These are phyloP conservation scores for Candida boleticola DNA, from an alignment of 805 yeast genomes.

Conservation along the genomic window DNA sequence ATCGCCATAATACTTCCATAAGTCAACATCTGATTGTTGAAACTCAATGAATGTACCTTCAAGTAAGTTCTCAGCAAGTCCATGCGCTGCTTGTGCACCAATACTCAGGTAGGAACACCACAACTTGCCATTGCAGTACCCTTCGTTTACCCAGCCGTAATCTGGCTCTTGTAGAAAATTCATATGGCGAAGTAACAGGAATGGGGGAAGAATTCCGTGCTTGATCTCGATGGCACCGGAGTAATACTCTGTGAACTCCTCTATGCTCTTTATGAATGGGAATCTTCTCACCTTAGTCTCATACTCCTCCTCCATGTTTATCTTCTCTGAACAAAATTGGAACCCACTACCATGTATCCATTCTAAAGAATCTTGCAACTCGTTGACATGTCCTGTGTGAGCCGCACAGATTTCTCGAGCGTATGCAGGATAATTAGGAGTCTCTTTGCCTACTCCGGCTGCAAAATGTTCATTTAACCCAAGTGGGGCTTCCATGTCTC, in stretches of 20 bases:
- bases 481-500: slow-evolving; percentile 24
- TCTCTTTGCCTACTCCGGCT: slow-evolving; percentile 28
- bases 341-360: slow-evolving; percentile 33
- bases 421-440: slow-evolving; percentile 17
- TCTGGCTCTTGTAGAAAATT: slow-evolving; percentile 44
- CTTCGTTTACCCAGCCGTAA: slow-evolving; percentile 54
- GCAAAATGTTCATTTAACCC: slow-evolving; percentile 24
- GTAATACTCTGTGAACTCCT: slow-evolving; percentile 26
- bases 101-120: slow-evolving; percentile 62
- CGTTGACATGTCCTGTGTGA: slow-evolving; percentile 43
- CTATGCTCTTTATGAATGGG: slow-evolving; percentile 19
- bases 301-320: slow-evolving; percentile 35
- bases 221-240: slow-evolving; percentile 36
- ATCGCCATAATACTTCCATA: slow-evolving; percentile 46
- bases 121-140: slow-evolving; percentile 52
- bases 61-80: slow-evolving; percentile 30
- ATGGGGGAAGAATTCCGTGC: slow-evolving; percentile 53
- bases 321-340: slow-evolving; percentile 43
- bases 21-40: slow-evolving; percentile 22
- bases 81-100: slow-evolving; percentile 43
- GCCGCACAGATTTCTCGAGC: slow-evolving; percentile 37
- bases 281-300: slow-evolving; percentile 19
- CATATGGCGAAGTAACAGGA: slow-evolving; percentile 35
- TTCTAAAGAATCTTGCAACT: slow-evolving; percentile 18
- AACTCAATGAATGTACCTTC: slow-evolving; percentile 47